Evolutionary conservation across 2,329 filamentous ascomycete species (phyloP).

Genomic region (Trichoderma gracile): DNA sequence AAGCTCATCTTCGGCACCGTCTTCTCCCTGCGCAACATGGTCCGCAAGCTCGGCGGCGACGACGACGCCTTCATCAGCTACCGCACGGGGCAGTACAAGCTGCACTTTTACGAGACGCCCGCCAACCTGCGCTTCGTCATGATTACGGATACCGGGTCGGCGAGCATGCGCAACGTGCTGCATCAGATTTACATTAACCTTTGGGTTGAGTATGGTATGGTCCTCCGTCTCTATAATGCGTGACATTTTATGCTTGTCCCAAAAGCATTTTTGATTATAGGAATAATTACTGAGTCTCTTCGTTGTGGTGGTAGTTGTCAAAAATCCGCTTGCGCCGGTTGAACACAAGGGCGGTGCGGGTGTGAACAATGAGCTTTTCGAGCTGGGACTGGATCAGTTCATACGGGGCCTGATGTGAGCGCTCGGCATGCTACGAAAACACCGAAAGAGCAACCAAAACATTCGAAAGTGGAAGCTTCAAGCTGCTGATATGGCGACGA

Average conservation of each 20-base stretch:
- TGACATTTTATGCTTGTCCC: too few species aligned
- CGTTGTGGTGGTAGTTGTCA: slow-evolving; percentile 52
- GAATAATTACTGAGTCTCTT: not conserved
- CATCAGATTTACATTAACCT: slow-evolving; percentile 99
- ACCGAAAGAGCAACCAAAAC: not conserved
- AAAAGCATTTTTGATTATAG: too few species aligned
- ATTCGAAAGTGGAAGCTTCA: not conserved
- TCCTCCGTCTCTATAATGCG: too few species aligned
- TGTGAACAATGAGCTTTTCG: slow-evolving; percentile 71
- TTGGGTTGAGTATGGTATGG: slow-evolving; percentile 87
- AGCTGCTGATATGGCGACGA: not conserved
- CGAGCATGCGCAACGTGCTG: slow-evolving; percentile 89
- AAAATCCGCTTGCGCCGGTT: slow-evolving; percentile 68
- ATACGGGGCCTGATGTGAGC: slow-evolving; percentile 64
- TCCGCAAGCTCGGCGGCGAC: slow-evolving; percentile 87
- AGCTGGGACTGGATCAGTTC: slow-evolving; percentile 74
- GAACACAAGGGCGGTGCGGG: slow-evolving; percentile 69
- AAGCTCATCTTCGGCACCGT: slow-evolving; percentile 97
- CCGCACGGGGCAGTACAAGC: slow-evolving; percentile 91
- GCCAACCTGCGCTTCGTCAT: slow-evolving; percentile 95
- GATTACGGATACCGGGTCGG: slow-evolving; percentile 85
- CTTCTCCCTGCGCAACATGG: slow-evolving; percentile 96
- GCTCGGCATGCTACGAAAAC: not conserved
- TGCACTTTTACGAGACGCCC: slow-evolving; percentile 98
- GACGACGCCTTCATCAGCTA: slow-evolving; percentile 96